Base-by-base conservation (phyloP, 164 flowering plant genomes). In the Kalanchoe fedtschenkoi region DNA sequence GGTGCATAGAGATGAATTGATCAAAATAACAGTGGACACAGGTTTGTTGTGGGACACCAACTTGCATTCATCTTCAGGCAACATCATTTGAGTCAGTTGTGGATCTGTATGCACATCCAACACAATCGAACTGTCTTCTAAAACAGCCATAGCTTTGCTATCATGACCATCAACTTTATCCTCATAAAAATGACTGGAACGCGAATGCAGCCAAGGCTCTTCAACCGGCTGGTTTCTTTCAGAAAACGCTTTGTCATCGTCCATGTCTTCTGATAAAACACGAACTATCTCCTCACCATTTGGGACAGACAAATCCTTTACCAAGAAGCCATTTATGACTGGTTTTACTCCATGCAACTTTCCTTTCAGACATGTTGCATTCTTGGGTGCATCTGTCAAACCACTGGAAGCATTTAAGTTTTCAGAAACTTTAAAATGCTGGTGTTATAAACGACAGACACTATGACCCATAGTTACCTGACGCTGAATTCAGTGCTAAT, bases 1-100 rank as follows among this genome's bases (percentile, higher is more conserved):
- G 58, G 96, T 88, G 69, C 96, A 89, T 65, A 88, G 66, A 13
- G 98, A 92, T 60, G 96, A 92, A 70, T 89, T 92, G 26, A 92
- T 89, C 69, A 92, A 70, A 69, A 92, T 92, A 38, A 74, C 71
- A 34, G 87, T 86, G 38, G 85, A 76, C 69, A 82, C 61, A 68
- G 84, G 67, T 13, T 80, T 80, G 64, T 74, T 72, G 11, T 62
- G 19, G 11, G 70, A 67, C 34, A 66, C 61, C 61, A 68, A 26
- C 64, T 63, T 68, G 59, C 39, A 73, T 55, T 65, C 74, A 67
- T 76, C 75, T 61, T 76, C 77, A 26, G 76, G 68, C 63, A 73
- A 67, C 55, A 73, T 54, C 9, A 63, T 70, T 58, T 72, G 86
- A 14, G 70, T 62, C 55, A 57, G 63, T 42, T 59, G 60, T 53